Percentiles rank a stretch among this genome's conserved stretches.
Evolutionary conservation across 1,284 basidiomycete species (phyloP).

Genomic region (Tilletia indica): DNA sequence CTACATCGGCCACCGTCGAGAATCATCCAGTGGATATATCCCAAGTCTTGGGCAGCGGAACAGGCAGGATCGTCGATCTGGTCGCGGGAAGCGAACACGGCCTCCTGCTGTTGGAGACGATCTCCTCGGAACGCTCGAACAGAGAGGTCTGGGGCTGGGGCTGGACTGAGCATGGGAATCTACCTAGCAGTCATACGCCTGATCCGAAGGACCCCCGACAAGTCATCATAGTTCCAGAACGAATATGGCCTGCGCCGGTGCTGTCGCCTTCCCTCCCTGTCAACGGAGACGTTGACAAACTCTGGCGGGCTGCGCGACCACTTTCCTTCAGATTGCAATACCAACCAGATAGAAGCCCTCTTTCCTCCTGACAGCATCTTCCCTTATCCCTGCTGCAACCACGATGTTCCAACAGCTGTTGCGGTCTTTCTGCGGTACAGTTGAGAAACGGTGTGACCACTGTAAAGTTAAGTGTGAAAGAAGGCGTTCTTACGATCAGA

Average conservation of each 20-base stretch:
- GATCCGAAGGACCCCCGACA: neutral
- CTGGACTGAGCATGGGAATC: conserved; percentile 14
- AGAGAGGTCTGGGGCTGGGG: conserved; percentile 5
- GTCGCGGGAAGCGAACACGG: conserved; percentile 7
- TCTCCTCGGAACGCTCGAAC: too few relatives aligned
- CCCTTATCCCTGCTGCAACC: too few relatives aligned
- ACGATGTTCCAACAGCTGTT: too few relatives aligned
- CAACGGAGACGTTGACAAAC: neutral
- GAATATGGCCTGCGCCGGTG: neutral
- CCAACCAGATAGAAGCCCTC: neutral
- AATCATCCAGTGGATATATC: neutral
- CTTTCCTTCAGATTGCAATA: neutral
- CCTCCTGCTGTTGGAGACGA: neutral
- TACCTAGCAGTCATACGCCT: neutral
- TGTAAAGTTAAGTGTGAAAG: too few relatives aligned
- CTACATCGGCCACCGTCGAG: neutral
- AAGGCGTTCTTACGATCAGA: too few relatives aligned
- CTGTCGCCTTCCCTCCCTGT: neutral
- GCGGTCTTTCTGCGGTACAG: too few relatives aligned
- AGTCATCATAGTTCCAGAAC: neutral
- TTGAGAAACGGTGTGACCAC: too few relatives aligned
- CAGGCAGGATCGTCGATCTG: neutral
- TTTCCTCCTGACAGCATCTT: neutral
- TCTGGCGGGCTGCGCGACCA: conserved; percentile 8
- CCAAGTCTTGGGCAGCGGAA: neutral